Base-by-base conservation (phyloP, 306 rosid genomes). In the Alnus rubra region DNA sequence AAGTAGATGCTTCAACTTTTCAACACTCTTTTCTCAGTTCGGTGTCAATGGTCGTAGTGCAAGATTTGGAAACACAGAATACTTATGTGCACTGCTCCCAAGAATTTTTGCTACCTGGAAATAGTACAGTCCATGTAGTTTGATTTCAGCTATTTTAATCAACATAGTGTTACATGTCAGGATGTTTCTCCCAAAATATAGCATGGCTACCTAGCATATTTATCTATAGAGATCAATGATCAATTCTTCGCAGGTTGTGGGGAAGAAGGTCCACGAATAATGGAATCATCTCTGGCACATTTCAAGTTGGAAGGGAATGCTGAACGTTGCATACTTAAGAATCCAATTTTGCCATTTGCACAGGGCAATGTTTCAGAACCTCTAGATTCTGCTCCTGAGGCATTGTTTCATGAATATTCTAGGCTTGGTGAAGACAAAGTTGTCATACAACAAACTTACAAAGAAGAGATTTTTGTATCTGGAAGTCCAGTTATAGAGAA, bases 181-280 rank as follows among this genome's bases (percentile, higher is more conserved):
- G 1, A 7, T 78, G 28, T 69, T 47, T 16, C 49, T 33, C 39
- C 63, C 1, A 53, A 35, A 35, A 35, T 14, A 47, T 42, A 37
- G 62, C 23, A 10, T 5, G 60, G 70, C 12, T 45, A 70, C 14
- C 30, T 67, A 48, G 44, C n/a, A 58, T 16, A 71, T 44, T 14
- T 48, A n/a, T 51, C 64, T 18, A 9, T 35, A 15, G 52, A 15
- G 30, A 39, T 42, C 47, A 39, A 62, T 64, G 39, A 54, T 74
- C 76, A 82, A 83, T 81, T 50, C 73, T 68, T 76, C 60, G 87
- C 91, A 90, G 98, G 87, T 63, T 63, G 74, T 58, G 78, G 83
- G 71, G 76, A 80, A 73, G 86, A 76, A 74, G 84, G 83, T 77
- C 89, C 79, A 76, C 89, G 71, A 79, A 73, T 80, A 76, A 85